Evolutionary conservation across 192 early-diverging fungal species (phyloP).

Genomic region (Nowakowskiella sp.): DNA sequence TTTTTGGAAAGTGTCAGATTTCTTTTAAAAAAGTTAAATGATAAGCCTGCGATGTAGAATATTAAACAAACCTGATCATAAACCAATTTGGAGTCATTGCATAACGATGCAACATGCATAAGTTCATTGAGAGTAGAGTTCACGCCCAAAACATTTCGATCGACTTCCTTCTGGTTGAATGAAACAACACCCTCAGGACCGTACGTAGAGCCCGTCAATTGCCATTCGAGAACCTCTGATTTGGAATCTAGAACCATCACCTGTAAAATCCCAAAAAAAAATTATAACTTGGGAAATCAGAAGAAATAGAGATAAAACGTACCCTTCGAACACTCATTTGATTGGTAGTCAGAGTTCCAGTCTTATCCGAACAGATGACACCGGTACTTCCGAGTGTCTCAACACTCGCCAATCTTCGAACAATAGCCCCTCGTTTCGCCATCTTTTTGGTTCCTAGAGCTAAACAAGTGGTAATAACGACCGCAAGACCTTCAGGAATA

Average conservation of each 20-base stretch:
- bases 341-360: constrained; percentile 96
- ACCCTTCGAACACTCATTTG: constrained; percentile 70
- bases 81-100: constrained; percentile 82
- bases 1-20: constrained; percentile 51
- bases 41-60: constrained; percentile 6
- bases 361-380: constrained; percentile 99
- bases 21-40: constrained; percentile 9
- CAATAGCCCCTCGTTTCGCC: constrained; percentile 94
- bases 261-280: constrained; percentile 3
- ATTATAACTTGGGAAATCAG: background rate
- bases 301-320: constrained; percentile 2
- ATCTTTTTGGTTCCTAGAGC: constrained; percentile 96
- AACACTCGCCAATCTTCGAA: constrained; percentile 81
- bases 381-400: constrained; percentile 96
- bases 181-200: constrained; percentile 69
- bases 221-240: constrained; percentile 53
- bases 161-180: constrained; percentile 33
- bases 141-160: constrained; percentile 36
- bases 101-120: constrained; percentile 72
- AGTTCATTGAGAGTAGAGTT: constrained; percentile 61
- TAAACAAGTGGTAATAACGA: constrained; percentile 95
- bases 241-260: constrained; percentile 42
- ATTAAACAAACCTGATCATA: constrained; percentile 55
- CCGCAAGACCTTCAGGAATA: constrained; percentile 98
- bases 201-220: constrained; percentile 79